Percentiles rank a stretch among this genome's conserved stretches.
phyloP scores from a whole-genome alignment of 2,329 filamentous ascomycete genomes.

The Diaporthe sp. region DNA sequence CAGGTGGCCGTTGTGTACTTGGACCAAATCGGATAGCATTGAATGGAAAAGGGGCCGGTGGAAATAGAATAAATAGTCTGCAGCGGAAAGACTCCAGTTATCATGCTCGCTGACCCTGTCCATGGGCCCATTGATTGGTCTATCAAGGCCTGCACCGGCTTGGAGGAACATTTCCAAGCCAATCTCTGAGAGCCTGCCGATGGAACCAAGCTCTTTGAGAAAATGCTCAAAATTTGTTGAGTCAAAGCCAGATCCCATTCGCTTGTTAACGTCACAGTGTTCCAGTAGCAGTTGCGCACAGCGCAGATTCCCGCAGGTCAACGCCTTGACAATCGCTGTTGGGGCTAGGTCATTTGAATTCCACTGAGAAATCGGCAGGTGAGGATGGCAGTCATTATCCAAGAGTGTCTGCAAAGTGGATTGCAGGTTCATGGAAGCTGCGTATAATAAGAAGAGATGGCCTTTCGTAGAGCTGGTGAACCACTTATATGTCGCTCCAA shows the following conservation, averaged over 20 bases:
- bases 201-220: neutral
- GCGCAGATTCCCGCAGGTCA: neutral
- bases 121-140: neutral
- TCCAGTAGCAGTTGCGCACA: neutral
- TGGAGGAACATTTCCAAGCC: neutral
- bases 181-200: rapidly evolving
- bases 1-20: neutral
- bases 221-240: neutral
- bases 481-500: neutral
- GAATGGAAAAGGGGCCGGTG: neutral
- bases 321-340: neutral
- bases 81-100: neutral
- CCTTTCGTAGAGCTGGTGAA: neutral
- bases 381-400: neutral
- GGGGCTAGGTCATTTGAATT: neutral
- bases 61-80: conserved; percentile 2
- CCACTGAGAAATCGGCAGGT: neutral
- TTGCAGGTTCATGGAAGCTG: neutral
- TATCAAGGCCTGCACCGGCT: neutral
- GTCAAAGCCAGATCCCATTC: neutral
- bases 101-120: neutral
- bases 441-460: neutral
- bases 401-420: neutral
- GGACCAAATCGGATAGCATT: rapidly evolving
- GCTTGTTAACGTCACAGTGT: neutral